Evolutionary conservation across 768 basidiomycete species (phyloP).

Genomic region (Imleria badia): DNA sequence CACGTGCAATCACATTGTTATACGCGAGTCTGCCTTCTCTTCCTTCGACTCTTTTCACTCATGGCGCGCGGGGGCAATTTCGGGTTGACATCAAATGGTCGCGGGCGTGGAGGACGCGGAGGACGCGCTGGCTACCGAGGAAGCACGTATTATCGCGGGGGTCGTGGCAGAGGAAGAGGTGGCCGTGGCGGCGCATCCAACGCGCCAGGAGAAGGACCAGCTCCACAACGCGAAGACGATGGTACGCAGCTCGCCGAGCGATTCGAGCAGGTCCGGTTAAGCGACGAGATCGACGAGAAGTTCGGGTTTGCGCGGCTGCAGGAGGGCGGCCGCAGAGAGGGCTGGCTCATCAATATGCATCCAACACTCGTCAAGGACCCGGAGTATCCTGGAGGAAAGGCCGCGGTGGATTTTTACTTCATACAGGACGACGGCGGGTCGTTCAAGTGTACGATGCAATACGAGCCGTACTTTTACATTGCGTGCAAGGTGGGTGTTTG

Average conservation of each 20-base stretch:
- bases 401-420: slow-evolving; percentile 96
- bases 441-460: slow-evolving; percentile 92
- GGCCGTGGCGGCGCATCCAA: slow-evolving; percentile 33
- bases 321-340: slow-evolving; percentile 75
- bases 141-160: slow-evolving; percentile 41
- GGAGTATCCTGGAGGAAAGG: slow-evolving; percentile 78
- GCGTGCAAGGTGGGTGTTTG: slow-evolving; percentile 72
- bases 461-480: slow-evolving; percentile 94
- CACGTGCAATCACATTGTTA: slow-evolving; percentile 15
- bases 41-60: neutral
- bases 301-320: slow-evolving; percentile 82
- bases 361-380: slow-evolving; percentile 91
- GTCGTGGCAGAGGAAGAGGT: slow-evolving; percentile 49
- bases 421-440: slow-evolving; percentile 95
- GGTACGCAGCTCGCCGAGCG: slow-evolving; percentile 83
- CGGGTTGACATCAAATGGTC: slow-evolving; percentile 52
- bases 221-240: slow-evolving; percentile 80
- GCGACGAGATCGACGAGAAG: slow-evolving; percentile 91
- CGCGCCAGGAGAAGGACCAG: slow-evolving; percentile 45
- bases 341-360: slow-evolving; percentile 99
- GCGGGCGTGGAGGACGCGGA: slow-evolving; percentile 40
- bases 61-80: slow-evolving; percentile 53
- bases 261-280: slow-evolving; percentile 74
- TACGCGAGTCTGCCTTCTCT: slow-evolving; percentile 7
- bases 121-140: slow-evolving; percentile 37